Base-by-base conservation (phyloP, 805 yeast species). In the Ogataea salicorniae region DNA sequence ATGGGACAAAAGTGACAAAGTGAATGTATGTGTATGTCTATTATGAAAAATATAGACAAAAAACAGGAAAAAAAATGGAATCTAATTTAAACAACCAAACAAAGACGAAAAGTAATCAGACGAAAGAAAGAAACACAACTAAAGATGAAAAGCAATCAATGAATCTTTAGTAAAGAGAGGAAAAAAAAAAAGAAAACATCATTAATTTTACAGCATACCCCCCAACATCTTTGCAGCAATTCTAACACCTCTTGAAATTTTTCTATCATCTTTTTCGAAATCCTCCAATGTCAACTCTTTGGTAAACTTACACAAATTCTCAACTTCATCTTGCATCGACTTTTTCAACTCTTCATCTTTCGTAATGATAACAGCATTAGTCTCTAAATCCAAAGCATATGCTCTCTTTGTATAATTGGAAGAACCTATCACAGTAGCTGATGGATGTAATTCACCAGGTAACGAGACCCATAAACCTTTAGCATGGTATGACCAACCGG, bases 401-500 rank as follows among this genome's bases (percentile, higher is more conserved):
- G 97, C 91, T 51, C 99, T 74, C 52, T 84, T 79, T 0, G 99
- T 94, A 65, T 90, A 94, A 64, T 94, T 94, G 0, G 97, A 89
- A 0, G 96, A 87, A 0, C 99, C 99, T 43, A 94, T 75, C 6
- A 91, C 80, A 0, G 97, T 87, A 13, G 88, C 68, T 17, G 84
- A 74, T 1, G 97, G 97, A 13, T 62, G 59, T 0, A 56, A 52
- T 41, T 80, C 84, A 2, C 68, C 73, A 0, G 89, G 85, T 13
- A 72, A 70, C 8, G 79, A 72, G 0, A 87, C 68, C 98, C 98
- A 94, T 5, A 92, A 69, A 1, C 99, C 99, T 62, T 94, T 94
- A 14, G 99, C 98, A 62, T 94, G 99, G 64, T 94, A 94, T 0
- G 97, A 87, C 98, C 99, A 92, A 1, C 99, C 99, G 29, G 73